Evolutionary conservation across 495 filamentous ascomycete species (phyloP).

Genomic region (Talaromyces nanjingensis): DNA sequence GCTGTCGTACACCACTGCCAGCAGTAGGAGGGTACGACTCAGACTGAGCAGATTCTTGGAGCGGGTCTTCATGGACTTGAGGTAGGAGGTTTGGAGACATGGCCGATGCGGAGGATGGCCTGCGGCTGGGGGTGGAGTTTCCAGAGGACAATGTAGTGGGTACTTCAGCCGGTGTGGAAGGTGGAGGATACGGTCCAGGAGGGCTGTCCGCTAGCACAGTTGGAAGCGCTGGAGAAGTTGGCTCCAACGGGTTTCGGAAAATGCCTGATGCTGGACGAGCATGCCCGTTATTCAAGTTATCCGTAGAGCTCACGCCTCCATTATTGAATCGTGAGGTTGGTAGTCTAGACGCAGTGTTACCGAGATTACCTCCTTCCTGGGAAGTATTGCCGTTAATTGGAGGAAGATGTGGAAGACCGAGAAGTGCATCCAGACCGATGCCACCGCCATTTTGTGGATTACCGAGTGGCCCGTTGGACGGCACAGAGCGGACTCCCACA

Average conservation of each 20-base stretch:
- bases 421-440: conserved; percentile 38
- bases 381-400: conserved; percentile 39
- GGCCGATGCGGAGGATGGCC: conserved; percentile 48
- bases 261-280: conserved; percentile 18
- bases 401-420: conserved; percentile 52
- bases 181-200: conserved; percentile 57
- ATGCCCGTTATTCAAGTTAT: conserved; percentile 41
- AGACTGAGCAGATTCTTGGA: conserved; percentile 27
- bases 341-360: conserved; percentile 40
- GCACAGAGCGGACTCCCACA: conserved; percentile 66
- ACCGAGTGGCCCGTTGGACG: conserved; percentile 35
- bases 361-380: conserved; percentile 29
- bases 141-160: conserved; percentile 50
- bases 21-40: conserved; percentile 15
- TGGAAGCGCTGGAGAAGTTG: conserved; percentile 30
- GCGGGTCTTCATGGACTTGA: conserved; percentile 30
- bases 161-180: conserved; percentile 61
- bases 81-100: conserved; percentile 28
- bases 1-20: conserved; percentile 36
- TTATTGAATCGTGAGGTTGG: conserved; percentile 44
- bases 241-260: conserved; percentile 22
- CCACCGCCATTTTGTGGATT: conserved; percentile 38
- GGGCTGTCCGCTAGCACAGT: conserved; percentile 48
- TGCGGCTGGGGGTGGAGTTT: conserved; percentile 46
- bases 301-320: conserved; percentile 30